Evolutionary conservation across 148 eudicot genomes (phyloP), one percentile per base, ranked within the genome.

Genomic region (Pouteria glomerata): DNA sequence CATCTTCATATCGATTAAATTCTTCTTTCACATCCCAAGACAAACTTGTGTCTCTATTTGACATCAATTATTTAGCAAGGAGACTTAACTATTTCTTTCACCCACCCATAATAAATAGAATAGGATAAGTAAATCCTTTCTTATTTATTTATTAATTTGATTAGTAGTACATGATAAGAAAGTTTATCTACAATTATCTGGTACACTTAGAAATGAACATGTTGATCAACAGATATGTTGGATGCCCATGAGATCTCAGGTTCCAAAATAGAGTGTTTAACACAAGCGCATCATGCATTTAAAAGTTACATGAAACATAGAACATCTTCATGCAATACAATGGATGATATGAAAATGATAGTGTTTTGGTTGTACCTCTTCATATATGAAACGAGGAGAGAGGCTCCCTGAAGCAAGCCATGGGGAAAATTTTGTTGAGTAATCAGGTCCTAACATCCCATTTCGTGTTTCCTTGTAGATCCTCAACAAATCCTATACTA

Each of bases 371-470:
- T 33, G 33, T 69, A 94, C 98, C 90, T 94, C 96, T 72, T 89
- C 96, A 61, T 86, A 81, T 68, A 94, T 84, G 57, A 91, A 72
- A 27, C 98, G 89, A 5, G 98, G 96, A 56, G 98, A 94, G 57
- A 94, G 78, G 80, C 96, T 83, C 71, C 98, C 98, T 50, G 84
- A 85, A 41, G 98, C 97, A 64, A 94, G 86, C 98, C 98, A 94
- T 51, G 97, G 96, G 70, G 98, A 94, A 72, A 94, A 89, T 39
- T 91, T 94, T n/a, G 98, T 94, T 0, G 98, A 94, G 83, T 94
- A 94, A 77, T 94, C 93, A 73, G 96, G 85, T 71, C 98, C 98
- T 44, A 91, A 71, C 98, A 94, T 94, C 35, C 97, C 97, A 60
- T 94, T 91, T 71, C 98, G 85, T 21, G 96, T 87, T 63, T 78